Evolutionary conservation across 805 yeast genomes (phyloP), one percentile per base, ranked within the genome.

Genomic region (Candida mattraensis): DNA sequence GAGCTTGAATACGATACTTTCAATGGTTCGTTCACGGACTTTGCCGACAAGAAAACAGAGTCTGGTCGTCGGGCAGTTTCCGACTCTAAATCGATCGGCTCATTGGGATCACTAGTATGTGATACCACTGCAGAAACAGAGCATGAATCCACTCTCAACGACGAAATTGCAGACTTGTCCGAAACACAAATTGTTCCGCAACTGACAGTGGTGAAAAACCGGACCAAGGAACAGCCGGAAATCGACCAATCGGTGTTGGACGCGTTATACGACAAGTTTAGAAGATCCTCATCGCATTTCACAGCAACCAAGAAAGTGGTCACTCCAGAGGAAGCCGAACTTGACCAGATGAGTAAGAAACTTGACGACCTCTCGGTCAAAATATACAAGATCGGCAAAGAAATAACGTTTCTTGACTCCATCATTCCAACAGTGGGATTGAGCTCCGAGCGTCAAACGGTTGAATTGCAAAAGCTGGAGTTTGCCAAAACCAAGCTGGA

Each of bases 1-100:
- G 61, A 58, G 20, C 48, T 60, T 18, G 62, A 60, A 29, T 60
- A 42, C 42, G 64, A 60, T 28, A 50, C 51, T 2, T 60, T 60
- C 42, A 52, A 37, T 36, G 64, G 64, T 3, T 58, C 63, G 1
- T 36, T 56, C 16, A 40, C 48, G 9, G 60, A 58, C 25, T 47
- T 47, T 40, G 60, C 58, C 3, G 55, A 49, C 25, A 43, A 38
- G 10, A 28, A 25, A 9, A 23, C 18, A 14, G 39, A 31, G 27
- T 21, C n/a, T 4, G 31, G 10, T 10, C n/a, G n/a, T n/a, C n/a
- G n/a, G n/a, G n/a, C n/a, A n/a, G 39, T 28, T 5, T 28, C 38
- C 12, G 29, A 31, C 17, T 22, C 24, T 3, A n/a, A n/a, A n/a
- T n/a, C n/a, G n/a, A n/a, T n/a, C n/a, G n/a, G n/a, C n/a, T 41